phyloP scores from a whole-genome alignment of 129 eudicot genomes.

The Arctium lappa region DNA sequence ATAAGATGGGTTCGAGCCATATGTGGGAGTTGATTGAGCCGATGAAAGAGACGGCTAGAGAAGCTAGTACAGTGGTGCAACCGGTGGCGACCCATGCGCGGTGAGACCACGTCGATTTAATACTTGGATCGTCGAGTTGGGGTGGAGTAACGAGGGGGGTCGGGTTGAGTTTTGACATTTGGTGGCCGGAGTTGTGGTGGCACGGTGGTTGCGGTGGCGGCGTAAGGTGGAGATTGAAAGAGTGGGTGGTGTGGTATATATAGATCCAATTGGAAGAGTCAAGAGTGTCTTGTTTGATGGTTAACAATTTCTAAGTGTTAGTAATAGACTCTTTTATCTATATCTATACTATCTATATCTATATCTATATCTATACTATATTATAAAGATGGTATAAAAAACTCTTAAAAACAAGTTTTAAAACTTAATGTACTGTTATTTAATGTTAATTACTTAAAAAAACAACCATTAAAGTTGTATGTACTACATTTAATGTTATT shows the following conservation, averaged over 20 bases:
- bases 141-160: conserved; percentile 24
- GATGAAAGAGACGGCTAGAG: conserved; percentile 42
- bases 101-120: conserved; percentile 68
- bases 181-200: neutral
- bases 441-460: no score
- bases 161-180: neutral
- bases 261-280: neutral
- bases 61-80: conserved; percentile 52
- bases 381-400: no score
- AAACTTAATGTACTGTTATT: no score
- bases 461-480: no score
- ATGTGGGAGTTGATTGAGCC: conserved; percentile 37
- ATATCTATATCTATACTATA: no score
- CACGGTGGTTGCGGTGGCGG: neutral
- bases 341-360: no score
- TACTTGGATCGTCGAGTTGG: conserved; percentile 45
- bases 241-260: neutral
- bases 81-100: conserved; percentile 65
- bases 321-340: no score
- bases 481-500: no score
- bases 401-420: no score
- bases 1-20: conserved; percentile 49
- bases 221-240: conserved; percentile 1
- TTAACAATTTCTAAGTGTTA: no score
- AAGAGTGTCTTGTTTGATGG: no score